Conservation (phyloP, 306 rosid species). For the Benincasa hispida region DNA sequence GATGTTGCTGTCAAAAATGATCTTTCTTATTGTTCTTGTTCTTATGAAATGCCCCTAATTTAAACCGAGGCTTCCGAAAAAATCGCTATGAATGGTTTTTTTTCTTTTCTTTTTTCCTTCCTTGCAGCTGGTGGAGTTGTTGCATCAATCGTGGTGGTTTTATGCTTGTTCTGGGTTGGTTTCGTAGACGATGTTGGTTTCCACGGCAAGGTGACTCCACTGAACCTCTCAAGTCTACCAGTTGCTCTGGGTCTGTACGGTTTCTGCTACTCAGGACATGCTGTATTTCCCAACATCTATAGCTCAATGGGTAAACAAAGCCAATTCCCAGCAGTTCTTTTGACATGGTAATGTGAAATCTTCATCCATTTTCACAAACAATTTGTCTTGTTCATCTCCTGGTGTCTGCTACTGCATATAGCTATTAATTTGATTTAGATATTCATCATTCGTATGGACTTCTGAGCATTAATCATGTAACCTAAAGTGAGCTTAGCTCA, state of each 20-base stretch:
- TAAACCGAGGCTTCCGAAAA: not conserved
- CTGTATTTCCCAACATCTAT: conserved; percentile 91
- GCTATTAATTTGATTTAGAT: not conserved
- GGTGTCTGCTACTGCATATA: not conserved
- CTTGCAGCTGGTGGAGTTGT: conserved; percentile 78
- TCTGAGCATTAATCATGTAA: not conserved
- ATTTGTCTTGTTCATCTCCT: not conserved
- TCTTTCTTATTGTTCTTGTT: not conserved
- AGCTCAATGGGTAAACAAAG: conserved; percentile 72
- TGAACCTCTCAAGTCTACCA: conserved; percentile 67
- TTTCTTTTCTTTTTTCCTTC: not conserved
- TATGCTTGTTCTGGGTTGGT: conserved; percentile 77
- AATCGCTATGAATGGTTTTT: not conserved
- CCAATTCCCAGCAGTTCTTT: conserved; percentile 62
- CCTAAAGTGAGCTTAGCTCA: too few species aligned
- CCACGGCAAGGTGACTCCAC: conserved; percentile 49
- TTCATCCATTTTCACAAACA: not conserved
- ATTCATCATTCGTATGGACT: not conserved
- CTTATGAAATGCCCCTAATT: not conserved
- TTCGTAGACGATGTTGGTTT: conserved; percentile 57
- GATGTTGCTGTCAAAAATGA: not conserved
- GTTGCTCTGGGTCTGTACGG: conserved; percentile 96
- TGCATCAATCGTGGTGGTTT: conserved; percentile 63
- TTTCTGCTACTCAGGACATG: conserved; percentile 95
- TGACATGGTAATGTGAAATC: conserved; percentile 46